Percentiles rank a stretch among this genome's conserved stretches.
Evolutionary conservation across 2,329 filamentous ascomycete species (phyloP).

Genomic region (Microcyclosporella mali): DNA sequence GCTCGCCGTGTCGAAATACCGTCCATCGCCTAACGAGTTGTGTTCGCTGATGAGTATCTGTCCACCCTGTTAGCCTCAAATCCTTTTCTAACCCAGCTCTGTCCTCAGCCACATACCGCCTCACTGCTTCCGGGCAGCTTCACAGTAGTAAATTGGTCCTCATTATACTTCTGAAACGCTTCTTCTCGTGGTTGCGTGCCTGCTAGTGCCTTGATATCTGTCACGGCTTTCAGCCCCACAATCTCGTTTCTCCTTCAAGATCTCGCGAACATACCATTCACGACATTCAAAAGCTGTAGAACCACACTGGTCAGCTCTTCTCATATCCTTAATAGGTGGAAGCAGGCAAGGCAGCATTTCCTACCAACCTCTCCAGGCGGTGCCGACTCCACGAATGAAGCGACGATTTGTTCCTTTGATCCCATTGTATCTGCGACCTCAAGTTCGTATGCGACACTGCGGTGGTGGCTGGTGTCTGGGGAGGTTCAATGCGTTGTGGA

Average conservation of each 20-base stretch:
- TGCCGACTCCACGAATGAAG: conserved; percentile 87
- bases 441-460: neutral
- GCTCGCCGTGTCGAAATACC: conserved; percentile 87
- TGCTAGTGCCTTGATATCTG: conserved; percentile 87
- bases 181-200: conserved; percentile 70
- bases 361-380: conserved; percentile 85
- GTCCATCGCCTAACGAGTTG: conserved; percentile 70
- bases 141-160: conserved; percentile 82
- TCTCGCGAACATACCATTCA: conserved; percentile 60
- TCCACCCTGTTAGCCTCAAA: conserved; percentile 40
- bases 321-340: conserved; percentile 7
- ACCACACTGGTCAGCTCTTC: conserved; percentile 24
- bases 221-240: neutral
- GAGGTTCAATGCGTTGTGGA: neutral
- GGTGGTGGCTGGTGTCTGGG: neutral
- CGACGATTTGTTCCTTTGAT: conserved; percentile 35
- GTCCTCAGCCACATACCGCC: conserved; percentile 50
- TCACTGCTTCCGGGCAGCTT: conserved; percentile 84
- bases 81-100: conserved; percentile 1
- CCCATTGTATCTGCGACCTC: conserved; percentile 16
- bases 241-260: neutral
- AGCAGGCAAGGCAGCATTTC: conserved; percentile 11
- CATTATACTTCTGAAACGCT: conserved; percentile 91
- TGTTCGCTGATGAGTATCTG: conserved; percentile 75
- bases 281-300: conserved; percentile 72